Conservation (phyloP, 2,329 filamentous ascomycete species). For the Talaromyces sp. region DNA sequence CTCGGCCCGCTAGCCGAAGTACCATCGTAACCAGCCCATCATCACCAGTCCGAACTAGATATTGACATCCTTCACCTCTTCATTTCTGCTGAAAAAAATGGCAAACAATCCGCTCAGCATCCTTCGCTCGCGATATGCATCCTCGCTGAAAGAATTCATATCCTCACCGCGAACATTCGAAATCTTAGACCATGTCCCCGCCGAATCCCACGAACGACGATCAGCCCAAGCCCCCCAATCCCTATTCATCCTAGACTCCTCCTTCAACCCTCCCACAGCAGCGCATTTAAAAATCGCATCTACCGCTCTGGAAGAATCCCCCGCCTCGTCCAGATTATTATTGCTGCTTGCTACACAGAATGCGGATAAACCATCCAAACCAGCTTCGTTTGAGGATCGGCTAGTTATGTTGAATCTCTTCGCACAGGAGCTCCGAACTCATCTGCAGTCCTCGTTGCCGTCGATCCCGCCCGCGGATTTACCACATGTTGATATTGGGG, state of each 20-base stretch:
- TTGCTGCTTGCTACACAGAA: conserved; percentile 60
- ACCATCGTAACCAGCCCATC: neutral
- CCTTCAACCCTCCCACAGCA: conserved; percentile 60
- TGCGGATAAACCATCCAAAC: conserved; percentile 56
- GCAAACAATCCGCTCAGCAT: conserved; percentile 11
- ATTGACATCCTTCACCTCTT: neutral
- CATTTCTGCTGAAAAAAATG: neutral
- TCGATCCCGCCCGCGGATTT: conserved; percentile 11
- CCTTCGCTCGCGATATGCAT: conserved; percentile 35
- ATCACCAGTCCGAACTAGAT: neutral
- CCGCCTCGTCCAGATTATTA: conserved; percentile 42
- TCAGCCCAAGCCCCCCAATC: conserved; percentile 21
- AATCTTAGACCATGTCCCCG: conserved; percentile 26
- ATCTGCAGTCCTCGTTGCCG: conserved; percentile 20
- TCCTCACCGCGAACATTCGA: conserved; percentile 34
- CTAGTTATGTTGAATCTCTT: conserved; percentile 47
- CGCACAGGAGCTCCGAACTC: conserved; percentile 38
- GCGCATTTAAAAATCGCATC: conserved; percentile 55
- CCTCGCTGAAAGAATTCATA: conserved; percentile 41
- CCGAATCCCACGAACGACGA: conserved; percentile 12
- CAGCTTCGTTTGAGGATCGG: conserved; percentile 45
- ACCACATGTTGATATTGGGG: conserved; percentile 42
- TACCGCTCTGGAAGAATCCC: conserved; percentile 45
- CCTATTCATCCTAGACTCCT: conserved; percentile 62
- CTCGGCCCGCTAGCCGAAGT: neutral